These are phyloP conservation scores for Phaffia tasmanica DNA, from an alignment of 768 basidiomycete genomes.

Conservation along the genomic window DNA sequence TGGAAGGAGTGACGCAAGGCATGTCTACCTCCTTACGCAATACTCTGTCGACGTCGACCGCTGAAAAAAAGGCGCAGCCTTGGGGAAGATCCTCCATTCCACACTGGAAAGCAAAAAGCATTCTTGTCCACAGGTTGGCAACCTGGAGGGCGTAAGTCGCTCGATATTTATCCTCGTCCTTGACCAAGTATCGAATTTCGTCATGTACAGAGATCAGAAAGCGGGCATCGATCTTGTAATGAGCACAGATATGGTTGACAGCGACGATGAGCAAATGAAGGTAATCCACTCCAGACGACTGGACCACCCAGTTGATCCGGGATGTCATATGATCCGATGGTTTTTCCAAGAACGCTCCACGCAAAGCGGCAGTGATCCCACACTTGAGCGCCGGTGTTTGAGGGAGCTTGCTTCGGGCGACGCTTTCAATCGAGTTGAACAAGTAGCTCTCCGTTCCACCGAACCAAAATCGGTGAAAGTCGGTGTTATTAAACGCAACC, in stretches of 20 bases:
- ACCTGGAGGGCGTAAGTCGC: constrained; percentile 84
- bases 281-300: constrained; percentile 96
- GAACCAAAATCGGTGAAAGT: constrained; percentile 88
- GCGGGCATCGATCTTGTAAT: constrained; percentile 71
- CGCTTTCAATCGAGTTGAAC: constrained; percentile 95
- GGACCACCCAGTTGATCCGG: constrained; percentile 98
- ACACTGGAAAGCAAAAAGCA: constrained; percentile 78
- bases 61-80: constrained; percentile 88
- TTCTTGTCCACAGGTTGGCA: constrained; percentile 89
- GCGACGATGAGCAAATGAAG: constrained; percentile 90
- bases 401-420: constrained; percentile 74
- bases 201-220: constrained; percentile 97
- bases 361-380: constrained; percentile 84
- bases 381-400: constrained; percentile 89
- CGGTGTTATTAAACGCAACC: constrained; percentile 37
- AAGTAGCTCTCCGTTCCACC: constrained; percentile 92
- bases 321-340: constrained; percentile 68
- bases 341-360: constrained; percentile 59
- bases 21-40: constrained; percentile 93
- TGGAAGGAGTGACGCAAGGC: constrained; percentile 88
- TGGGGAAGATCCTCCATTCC: constrained; percentile 94
- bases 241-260: constrained; percentile 70
- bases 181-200: constrained; percentile 85
- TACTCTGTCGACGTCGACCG: constrained; percentile 82
- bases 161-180: constrained; percentile 80